Evolutionary conservation across 108 stramenopile genomes (phyloP), one percentile per base, ranked within the genome.

Genomic region (Aurantiochytrium sp.): DNA sequence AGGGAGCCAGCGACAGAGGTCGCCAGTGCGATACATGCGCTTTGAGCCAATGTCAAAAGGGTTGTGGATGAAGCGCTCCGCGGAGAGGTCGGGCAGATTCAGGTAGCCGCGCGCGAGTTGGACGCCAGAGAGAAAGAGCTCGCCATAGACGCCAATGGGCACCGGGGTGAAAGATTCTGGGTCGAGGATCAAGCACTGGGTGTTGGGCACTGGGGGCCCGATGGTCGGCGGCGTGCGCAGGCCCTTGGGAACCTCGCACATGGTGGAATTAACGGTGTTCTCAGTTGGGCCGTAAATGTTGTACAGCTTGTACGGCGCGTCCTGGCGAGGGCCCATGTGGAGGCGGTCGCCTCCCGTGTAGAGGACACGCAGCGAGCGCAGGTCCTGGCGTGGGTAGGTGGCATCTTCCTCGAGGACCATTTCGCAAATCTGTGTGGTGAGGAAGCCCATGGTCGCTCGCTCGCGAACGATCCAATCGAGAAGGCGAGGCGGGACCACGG

Each of bases 1-100:
- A 15, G 65, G 87, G 10, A 86, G 89, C 68, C 86, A 42, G 0
- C 89, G 89, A 2, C 65, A 85, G 3, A 89, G 54, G 36, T 89
- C 89, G 39, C 89, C 89, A 4, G 89, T 89, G 19, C 87, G 86
- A 50, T 86, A 89, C 68, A 89, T 52, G 52, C 52, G 48, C 0
- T 52, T 34, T 8, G 30, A 15, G 10, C 85, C 85, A 24, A 81
- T 24, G 12, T 41, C 45, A 81, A 81, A 81, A 6, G 73, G 73
- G 39, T 81, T 81, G 27, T 6, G 15, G 24, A 81, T 37, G 24
- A 81, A 81, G n/a, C 45, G 39, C 24, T 81, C 73, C 24, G 73
- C 39, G 1, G 42, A 48, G 39, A 81, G 42, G 19, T 81, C 73
- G 15, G 73, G 73, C 39, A 81, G 39, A 12, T 81, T 81, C 10